Conservation (phyloP, 1,284 basidiomycete species). For the Porodaedalea pini region DNA sequence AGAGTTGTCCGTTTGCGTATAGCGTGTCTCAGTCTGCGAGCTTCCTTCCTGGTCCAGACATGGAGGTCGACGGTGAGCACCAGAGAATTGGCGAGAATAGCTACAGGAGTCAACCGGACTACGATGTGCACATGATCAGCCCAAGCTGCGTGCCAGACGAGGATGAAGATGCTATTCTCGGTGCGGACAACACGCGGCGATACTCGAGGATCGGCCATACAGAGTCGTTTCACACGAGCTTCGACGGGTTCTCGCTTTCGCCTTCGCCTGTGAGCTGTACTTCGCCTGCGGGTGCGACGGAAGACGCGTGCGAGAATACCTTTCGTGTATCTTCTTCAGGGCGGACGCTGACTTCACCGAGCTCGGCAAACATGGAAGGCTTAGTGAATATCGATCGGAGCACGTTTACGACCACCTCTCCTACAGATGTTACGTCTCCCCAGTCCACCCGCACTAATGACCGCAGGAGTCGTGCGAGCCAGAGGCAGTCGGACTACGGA, state of each 20-base stretch:
- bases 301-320: conserved; percentile 8
- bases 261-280: conserved; percentile 9
- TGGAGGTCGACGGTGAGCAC: conserved; percentile 16
- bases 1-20: conserved; percentile 19
- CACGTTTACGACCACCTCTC: conserved; percentile 9
- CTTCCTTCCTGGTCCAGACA: conserved; percentile 9
- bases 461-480: background rate
- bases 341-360: conserved; percentile 10
- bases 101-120: conserved; percentile 2
- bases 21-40: conserved; percentile 18
- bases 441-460: conserved; percentile 3
- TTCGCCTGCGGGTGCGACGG: conserved; percentile 16
- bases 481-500: conserved; percentile 4
- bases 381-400: conserved; percentile 17
- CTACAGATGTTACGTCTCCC: conserved; percentile 14
- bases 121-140: conserved; percentile 21
- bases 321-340: conserved; percentile 14
- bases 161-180: conserved; percentile 5
- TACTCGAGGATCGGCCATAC: conserved; percentile 7
- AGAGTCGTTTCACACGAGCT: conserved; percentile 19
- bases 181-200: background rate
- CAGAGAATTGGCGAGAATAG: background rate
- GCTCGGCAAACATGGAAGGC: conserved; percentile 2
- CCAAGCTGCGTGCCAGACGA: conserved; percentile 9
- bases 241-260: conserved; percentile 18